Evolutionary conservation across 1,284 basidiomycete genomes (phyloP).

Genomic region (Moesziomyces antarcticus): DNA sequence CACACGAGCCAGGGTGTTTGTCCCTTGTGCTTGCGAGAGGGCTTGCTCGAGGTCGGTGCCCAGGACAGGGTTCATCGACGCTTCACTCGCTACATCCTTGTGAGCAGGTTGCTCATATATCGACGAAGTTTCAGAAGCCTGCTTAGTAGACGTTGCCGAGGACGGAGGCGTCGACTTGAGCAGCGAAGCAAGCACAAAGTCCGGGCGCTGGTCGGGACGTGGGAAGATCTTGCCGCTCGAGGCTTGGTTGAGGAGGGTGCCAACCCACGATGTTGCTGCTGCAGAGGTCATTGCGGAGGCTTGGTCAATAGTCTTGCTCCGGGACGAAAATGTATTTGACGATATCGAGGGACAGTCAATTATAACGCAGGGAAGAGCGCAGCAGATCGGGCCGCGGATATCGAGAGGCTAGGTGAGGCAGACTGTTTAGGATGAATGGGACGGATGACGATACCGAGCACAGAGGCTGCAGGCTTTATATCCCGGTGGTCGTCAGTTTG

Average conservation of each 20-base stretch:
- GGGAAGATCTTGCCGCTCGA: slow-evolving; percentile 23
- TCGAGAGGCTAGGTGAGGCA: no score
- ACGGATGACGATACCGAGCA: no score
- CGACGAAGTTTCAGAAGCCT: slow-evolving; percentile 5
- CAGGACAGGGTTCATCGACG: not conserved
- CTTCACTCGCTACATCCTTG: not conserved
- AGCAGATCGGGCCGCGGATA: no score
- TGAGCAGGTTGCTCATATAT: not conserved
- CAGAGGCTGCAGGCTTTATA: no score
- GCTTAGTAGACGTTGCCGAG: not conserved
- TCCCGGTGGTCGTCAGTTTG: no score
- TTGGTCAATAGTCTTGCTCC: not conserved
- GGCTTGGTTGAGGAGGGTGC: slow-evolving; percentile 33
- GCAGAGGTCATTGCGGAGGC: slow-evolving; percentile 14
- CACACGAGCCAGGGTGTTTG: slow-evolving; percentile 3
- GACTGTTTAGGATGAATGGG: no score
- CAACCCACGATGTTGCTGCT: slow-evolving; percentile 30
- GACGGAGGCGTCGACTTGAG: slow-evolving; percentile 1
- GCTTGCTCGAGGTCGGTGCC: slow-evolving; percentile 12
- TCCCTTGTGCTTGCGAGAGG: slow-evolving; percentile 7
- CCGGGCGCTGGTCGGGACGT: slow-evolving; percentile 18
- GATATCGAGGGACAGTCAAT: no score
- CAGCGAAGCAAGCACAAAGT: slow-evolving; percentile 16
- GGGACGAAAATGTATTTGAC: no score
- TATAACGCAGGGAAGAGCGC: no score